Evolutionary conservation across 2,329 filamentous ascomycete species (phyloP), one percentile per base, ranked within the genome.

Genomic region (Penicillium italicum): DNA sequence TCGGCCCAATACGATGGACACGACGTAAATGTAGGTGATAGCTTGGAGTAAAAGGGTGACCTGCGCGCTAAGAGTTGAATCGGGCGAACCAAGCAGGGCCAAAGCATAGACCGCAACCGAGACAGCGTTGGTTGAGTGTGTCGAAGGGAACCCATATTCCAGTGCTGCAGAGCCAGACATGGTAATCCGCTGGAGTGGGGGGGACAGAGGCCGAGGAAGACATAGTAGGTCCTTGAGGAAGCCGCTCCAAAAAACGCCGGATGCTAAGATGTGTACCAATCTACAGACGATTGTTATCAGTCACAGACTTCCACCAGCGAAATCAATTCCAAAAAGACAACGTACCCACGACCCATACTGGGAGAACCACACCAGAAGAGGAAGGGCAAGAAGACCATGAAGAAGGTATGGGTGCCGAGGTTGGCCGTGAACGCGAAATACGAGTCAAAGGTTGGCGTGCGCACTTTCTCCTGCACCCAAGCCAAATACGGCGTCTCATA

Each of bases 351-450:
- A 53, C 91, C 94, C 63, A 96, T 83, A 60, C 83, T 86, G 41
- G 88, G 86, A 75, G 92, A 89, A 51, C 93, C 93, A 68, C 91
- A 96, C 94, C 94, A 99, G 78, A 97, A 97, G 65, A 96, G 83
- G 62, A 97, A 90, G 6, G 94, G 94, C 68, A 99, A 78, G 56
- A 91, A 88, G 63, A 96, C 83, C 92, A 97, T 97, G 80, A 97
- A 99, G 79, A 97, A 97, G 0, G 94, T 99, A 76, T 99, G 94
- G 0, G 94, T 99, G 62, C 94, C 91, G 53, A 97, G 83, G 74
- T 97, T 99, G 61, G 94, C 94, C 0, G 92, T 96, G 62, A 95
- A 90, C 48, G 94, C 93, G 75, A 99, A 99, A 79, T 97, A 99
- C 60, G 90, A 90, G 75, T 99, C 94, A 67, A 97, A 86, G 9